Evolutionary conservation across 2,329 filamentous ascomycete genomes (phyloP), one percentile per base, ranked within the genome.

Genomic region (Lachnellula occidentalis): DNA sequence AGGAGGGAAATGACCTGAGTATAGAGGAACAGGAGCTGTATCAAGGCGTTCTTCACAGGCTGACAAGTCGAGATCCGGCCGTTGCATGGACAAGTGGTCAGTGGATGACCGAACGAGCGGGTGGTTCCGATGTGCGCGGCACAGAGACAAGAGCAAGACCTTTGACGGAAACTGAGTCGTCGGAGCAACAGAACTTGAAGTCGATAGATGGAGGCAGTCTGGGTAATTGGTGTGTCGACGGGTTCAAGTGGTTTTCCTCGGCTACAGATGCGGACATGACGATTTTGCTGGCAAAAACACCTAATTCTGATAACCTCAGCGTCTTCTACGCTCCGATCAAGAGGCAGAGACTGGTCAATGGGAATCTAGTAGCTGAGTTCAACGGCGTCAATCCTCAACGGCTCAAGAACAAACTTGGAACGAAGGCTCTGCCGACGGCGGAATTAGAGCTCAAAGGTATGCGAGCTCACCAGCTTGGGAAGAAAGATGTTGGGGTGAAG

Each of bases 51-150:
- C 82, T 77, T 58, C 64, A 70, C 5, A 77, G 77, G 12, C 70
- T 88, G 3, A 80, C 73, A 1, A 80, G 78, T 4, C 73, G 78
- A 4, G 75, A 85, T 22, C 71, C 74, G 0, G 52, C 63, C 0
- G 60, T 69, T 17, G 79, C 81, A 0, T 90, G 86, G 86, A 90
- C 85, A 0, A 86, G 80, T 41, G 86, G 86, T 0, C 86, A 90
- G 66, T 90, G 87, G 86, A 89, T 90, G 86, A 90, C 86, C 0
- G 86, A 89, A 62, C 76, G 86, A 2, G 76, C 77, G 0, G 86
- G 86, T 1, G 86, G 86, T 0, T 87, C 83, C 58, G 86, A 90
- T 62, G 83, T 89, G 1, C 82, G 81, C 3, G 76, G 78, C 37
- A 87, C 83, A 0, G 86, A 90, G 68, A 89, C 86, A 0, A 69